Evolutionary conservation across 495 filamentous ascomycete species (phyloP).

Genomic region (Talaromyces ruber): DNA sequence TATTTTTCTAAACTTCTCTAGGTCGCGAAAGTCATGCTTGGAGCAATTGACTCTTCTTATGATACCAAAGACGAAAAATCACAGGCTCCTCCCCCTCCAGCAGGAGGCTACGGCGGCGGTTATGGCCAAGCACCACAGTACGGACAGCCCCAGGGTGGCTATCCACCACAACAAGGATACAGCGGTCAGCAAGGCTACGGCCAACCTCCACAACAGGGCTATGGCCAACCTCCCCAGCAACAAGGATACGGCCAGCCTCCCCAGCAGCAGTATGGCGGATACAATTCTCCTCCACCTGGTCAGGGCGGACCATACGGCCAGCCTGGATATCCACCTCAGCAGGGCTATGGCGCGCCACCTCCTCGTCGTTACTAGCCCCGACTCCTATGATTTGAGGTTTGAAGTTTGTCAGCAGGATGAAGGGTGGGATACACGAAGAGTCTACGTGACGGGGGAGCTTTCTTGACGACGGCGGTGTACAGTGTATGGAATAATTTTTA

Average conservation of each 20-base stretch:
- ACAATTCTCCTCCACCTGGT: slow-evolving; percentile 7
- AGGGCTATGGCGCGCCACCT: slow-evolving; percentile 8
- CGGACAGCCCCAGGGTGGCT: neutral
- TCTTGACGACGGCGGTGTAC: neutral
- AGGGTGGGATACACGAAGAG: neutral
- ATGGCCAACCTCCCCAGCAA: slow-evolving; percentile 14
- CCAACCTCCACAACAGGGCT: slow-evolving; percentile 15
- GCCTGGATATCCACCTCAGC: slow-evolving; percentile 11
- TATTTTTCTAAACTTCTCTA: slow-evolving; percentile 7
- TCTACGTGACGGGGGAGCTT: neutral
- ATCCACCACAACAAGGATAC: slow-evolving; percentile 16
- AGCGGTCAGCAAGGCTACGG: slow-evolving; percentile 14
- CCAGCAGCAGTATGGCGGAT: slow-evolving; percentile 9
- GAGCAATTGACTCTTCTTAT: slow-evolving; percentile 58
- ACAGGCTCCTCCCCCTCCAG: slow-evolving; percentile 11
- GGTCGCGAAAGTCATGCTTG: slow-evolving; percentile 63
- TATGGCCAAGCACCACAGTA: slow-evolving; percentile 2
- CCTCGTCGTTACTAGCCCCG: neutral
- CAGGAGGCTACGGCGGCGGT: slow-evolving; percentile 9
- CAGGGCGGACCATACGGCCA: neutral
- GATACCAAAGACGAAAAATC: slow-evolving; percentile 57
- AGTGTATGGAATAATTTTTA: neutral
- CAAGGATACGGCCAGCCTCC: slow-evolving; percentile 15
- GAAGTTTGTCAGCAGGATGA: neutral
- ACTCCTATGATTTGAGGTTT: neutral